Evolutionary conservation across 2,329 filamentous ascomycete genomes (phyloP).

Genomic region (Colletotrichum higginsianum): DNA sequence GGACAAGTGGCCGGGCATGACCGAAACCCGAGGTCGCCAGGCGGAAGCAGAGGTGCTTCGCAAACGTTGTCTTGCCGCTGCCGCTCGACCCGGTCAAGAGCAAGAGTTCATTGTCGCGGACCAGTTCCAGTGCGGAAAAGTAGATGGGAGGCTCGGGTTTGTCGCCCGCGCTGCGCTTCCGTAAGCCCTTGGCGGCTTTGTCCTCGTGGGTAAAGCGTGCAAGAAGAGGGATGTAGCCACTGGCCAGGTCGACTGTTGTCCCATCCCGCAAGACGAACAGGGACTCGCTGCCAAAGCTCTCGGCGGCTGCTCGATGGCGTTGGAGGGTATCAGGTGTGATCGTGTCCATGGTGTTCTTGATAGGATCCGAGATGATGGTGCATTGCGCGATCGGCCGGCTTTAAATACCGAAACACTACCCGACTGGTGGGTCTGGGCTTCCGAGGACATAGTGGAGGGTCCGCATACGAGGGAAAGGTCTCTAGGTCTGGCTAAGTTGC

Average conservation of each 20-base stretch:
- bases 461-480: background rate
- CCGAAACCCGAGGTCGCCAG: background rate
- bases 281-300: conserved; percentile 3
- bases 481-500: no score
- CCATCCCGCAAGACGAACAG: background rate
- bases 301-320: background rate
- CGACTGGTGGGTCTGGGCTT: background rate
- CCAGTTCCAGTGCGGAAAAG: conserved; percentile 15
- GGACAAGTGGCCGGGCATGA: background rate
- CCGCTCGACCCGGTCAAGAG: conserved; percentile 16
- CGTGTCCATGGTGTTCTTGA: background rate
- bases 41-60: conserved; percentile 15
- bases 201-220: conserved; percentile 19
- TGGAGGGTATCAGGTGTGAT: background rate
- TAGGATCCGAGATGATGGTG: background rate
- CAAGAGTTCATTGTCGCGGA: conserved; percentile 7
- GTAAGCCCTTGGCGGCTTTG: conserved; percentile 26
- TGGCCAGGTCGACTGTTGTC: background rate
- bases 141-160: conserved; percentile 14
- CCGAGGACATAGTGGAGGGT: background rate
- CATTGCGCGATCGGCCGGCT: background rate
- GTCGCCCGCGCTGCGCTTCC: background rate
- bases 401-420: conserved; percentile 9
- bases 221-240: conserved; percentile 19
- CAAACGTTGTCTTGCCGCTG: conserved; percentile 21